phyloP scores from a whole-genome alignment of 139 green algal genomes.

The Haematococcus sp. region DNA sequence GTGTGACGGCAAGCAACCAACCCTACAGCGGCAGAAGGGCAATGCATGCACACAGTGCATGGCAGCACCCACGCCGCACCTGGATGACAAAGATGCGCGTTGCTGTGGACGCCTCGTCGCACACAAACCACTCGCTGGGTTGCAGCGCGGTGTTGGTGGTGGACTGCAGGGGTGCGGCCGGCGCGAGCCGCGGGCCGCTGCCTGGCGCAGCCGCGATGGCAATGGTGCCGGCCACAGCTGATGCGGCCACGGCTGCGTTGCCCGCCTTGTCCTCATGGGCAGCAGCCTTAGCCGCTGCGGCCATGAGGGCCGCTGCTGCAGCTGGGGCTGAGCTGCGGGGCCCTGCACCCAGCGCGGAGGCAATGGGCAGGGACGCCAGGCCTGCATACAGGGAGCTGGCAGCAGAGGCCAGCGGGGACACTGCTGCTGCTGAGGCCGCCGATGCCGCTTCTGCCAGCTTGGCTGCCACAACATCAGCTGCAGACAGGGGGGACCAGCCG shows the following conservation, averaged over 20 bases:
- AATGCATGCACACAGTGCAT: not conserved
- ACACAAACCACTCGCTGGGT: conserved; percentile 81
- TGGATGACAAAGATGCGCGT: conserved; percentile 83
- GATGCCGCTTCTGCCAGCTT: conserved; percentile 56
- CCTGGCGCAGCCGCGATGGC: conserved; percentile 3
- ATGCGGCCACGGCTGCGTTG: conserved; percentile 12
- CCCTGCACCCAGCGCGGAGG: conserved; percentile 4
- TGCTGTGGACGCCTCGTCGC: conserved; percentile 59
- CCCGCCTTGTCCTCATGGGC: not conserved
- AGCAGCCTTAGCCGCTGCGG: conserved; percentile 4
- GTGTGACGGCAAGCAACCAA: too few species aligned
- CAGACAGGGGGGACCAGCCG: conserved; percentile 3
- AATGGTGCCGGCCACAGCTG: conserved; percentile 6
- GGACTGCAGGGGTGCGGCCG: not conserved
- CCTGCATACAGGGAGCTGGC: conserved; percentile 39
- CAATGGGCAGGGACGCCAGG: conserved; percentile 34
- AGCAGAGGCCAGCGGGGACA: conserved; percentile 30
- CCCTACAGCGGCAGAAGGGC: too few species aligned
- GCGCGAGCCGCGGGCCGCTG: not conserved
- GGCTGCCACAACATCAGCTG: conserved; percentile 51
- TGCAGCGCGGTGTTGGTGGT: conserved; percentile 14
- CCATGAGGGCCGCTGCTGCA: conserved; percentile 14
- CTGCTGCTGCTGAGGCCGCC: conserved; percentile 26
- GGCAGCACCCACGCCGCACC: conserved; percentile 31
- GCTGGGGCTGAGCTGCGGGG: conserved; percentile 10